phyloP scores from a whole-genome alignment of 2,329 filamentous ascomycete genomes.

The Penicillium sp. region DNA sequence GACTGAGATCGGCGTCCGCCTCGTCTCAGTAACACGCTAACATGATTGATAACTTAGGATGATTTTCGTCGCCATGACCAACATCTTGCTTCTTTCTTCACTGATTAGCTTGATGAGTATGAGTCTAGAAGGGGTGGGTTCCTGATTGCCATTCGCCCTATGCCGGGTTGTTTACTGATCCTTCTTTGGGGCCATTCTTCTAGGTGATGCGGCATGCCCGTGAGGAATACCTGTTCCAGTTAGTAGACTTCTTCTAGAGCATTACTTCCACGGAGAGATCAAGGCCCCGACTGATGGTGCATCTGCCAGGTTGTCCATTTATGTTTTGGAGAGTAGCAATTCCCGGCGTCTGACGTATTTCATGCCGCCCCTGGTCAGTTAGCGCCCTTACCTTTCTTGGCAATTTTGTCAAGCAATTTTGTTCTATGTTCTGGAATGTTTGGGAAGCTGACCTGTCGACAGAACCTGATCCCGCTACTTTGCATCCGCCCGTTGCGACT shows the following conservation, averaged over 20 bases:
- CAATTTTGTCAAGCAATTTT: neutral
- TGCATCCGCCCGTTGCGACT: constrained; percentile 60
- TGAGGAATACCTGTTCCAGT: constrained; percentile 65
- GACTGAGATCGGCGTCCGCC: constrained; percentile 5
- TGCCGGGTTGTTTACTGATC: neutral
- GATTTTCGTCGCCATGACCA: constrained; percentile 62
- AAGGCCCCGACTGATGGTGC: constrained; percentile 10
- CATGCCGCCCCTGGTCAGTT: constrained; percentile 49
- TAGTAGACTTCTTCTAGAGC: constrained; percentile 20
- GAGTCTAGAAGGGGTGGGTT: constrained; percentile 56
- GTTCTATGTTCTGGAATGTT: constrained; percentile 16
- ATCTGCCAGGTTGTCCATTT: constrained; percentile 42
- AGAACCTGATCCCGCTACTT: constrained; percentile 63
- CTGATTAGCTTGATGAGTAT: constrained; percentile 61
- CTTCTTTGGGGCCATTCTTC: constrained; percentile 6
- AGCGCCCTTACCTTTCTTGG: constrained; percentile 6
- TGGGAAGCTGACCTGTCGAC: constrained; percentile 10
- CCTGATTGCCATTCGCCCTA: neutral
- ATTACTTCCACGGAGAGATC: neutral
- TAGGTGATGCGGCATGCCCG: constrained; percentile 63
- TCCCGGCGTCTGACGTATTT: constrained; percentile 51
- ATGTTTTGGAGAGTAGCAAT: constrained; percentile 50
- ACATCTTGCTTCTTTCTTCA: constrained; percentile 62
- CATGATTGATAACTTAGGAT: constrained; percentile 41
- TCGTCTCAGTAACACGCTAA: constrained; percentile 15